Evolutionary conservation across 1,139 yeast species (phyloP).

Genomic region (Sugiyamaella paludigena): DNA sequence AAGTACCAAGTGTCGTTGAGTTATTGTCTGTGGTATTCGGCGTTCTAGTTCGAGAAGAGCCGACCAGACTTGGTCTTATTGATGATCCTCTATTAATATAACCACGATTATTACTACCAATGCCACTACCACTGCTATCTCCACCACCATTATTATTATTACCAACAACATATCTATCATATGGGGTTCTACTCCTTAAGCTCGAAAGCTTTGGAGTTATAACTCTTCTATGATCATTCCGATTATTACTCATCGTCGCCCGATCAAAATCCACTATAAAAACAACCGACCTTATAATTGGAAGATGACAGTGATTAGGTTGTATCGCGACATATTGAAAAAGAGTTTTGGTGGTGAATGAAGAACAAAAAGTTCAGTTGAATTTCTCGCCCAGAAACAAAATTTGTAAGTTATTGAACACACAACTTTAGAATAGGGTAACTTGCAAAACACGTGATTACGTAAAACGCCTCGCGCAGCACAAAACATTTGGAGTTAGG

Average conservation of each 20-base stretch:
- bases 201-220: conserved; percentile 19
- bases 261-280: neutral
- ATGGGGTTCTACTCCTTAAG: conserved; percentile 22
- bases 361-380: too few species aligned
- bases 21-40: neutral
- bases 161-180: conserved; percentile 16
- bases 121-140: neutral
- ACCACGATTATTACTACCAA: neutral
- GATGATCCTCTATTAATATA: neutral
- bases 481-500: too few species aligned
- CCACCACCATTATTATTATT: neutral
- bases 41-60: neutral
- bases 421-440: too few species aligned
- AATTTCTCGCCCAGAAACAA: too few species aligned
- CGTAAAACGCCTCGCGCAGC: too few species aligned
- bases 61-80: neutral
- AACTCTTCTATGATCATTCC: conserved; percentile 14
- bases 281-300: neutral
- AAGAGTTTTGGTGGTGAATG: too few species aligned
- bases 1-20: neutral
- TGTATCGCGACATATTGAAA: too few species aligned
- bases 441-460: too few species aligned
- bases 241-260: conserved; percentile 5
- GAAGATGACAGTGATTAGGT: too few species aligned
- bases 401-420: too few species aligned